Conservation (phyloP, 768 basidiomycete genomes). For the Serendipita vermifera region DNA sequence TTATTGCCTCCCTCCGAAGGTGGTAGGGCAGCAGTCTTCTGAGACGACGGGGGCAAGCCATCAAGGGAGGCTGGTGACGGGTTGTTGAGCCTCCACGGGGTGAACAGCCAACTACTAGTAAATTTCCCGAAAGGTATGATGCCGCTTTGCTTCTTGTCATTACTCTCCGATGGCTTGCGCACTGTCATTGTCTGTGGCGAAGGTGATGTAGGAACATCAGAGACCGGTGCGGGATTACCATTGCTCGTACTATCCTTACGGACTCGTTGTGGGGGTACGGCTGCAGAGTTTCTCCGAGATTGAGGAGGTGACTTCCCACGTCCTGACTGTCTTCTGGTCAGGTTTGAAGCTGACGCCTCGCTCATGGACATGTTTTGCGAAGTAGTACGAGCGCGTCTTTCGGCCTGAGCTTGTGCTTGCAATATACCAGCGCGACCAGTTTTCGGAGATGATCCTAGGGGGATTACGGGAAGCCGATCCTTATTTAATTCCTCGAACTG, state of each 20-base stretch:
- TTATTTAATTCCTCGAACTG: neutral
- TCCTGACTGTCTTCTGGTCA: neutral
- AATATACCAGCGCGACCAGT: neutral
- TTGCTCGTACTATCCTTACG: neutral
- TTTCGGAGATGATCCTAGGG: constrained; percentile 2
- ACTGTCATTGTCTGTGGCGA: neutral
- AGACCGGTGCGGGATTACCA: neutral
- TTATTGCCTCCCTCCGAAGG: too few species aligned
- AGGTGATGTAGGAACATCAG: neutral
- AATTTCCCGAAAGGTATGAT: neutral
- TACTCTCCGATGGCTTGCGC: too few species aligned
- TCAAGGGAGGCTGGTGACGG: too few species aligned
- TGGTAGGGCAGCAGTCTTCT: neutral
- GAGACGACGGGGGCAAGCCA: too few species aligned
- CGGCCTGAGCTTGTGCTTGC: neutral
- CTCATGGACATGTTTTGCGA: constrained; percentile 5
- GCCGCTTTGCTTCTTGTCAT: too few species aligned
- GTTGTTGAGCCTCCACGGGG: constrained; percentile 6
- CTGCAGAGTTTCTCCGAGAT: neutral
- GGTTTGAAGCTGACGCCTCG: neutral
- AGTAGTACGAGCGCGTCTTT: neutral
- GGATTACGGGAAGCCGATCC: neutral
- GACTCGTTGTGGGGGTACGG: neutral
- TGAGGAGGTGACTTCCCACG: neutral
- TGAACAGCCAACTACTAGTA: constrained; percentile 6